Evolutionary conservation across 2,329 filamentous ascomycete species (phyloP), one percentile per base, ranked within the genome.

Genomic region (Talaromyces amestolkiae): DNA sequence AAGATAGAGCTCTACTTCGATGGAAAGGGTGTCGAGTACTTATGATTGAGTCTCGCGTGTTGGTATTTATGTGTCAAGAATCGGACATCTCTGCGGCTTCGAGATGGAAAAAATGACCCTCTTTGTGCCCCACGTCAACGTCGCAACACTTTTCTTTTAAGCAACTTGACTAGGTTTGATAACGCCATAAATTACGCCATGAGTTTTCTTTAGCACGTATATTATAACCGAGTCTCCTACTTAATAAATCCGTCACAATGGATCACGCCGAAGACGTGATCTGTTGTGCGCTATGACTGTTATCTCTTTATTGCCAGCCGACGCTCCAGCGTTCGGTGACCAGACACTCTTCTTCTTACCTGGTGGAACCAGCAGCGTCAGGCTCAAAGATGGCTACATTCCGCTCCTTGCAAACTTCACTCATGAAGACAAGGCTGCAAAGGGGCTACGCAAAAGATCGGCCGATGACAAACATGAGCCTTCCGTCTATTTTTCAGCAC

Each of bases 111-210:
- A 56, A 37, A 19, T 54, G 53, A 5, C 53, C 31, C 51, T 54
- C 31, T 4, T 54, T 22, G n/a, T 54, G 33, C 53, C 53, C 53
- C 53, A 56, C 53, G 53, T 56, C 10, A 24, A 37, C 1, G 45
- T 27, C 24, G 22, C 24, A 51, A 33, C 53, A 5, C 51, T 10
- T 5, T 54, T 15, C 22, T 37, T 15, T 15, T 24, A 2, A 33
- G 11, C 33, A 39, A 31, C 2, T 24, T 9, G 31, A 35, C 27
- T 17, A 19, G 6, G 17, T 51, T 54, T 19, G 27, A 22, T 54
- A 54, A 54, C 51, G 51, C 27, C 51, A 54, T 54, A 37, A n/a
- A 53, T 54, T 27, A 54, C 51, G 51, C 31, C 51, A 35, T 54
- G n/a, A 10, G 2, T 22, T 35, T 22, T 31, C 13, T 33, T 4